Percentiles rank a stretch among this genome's conserved stretches.
Evolutionary conservation across 106 monocot species (phyloP).

Genomic region (Dioscorea alata): DNA sequence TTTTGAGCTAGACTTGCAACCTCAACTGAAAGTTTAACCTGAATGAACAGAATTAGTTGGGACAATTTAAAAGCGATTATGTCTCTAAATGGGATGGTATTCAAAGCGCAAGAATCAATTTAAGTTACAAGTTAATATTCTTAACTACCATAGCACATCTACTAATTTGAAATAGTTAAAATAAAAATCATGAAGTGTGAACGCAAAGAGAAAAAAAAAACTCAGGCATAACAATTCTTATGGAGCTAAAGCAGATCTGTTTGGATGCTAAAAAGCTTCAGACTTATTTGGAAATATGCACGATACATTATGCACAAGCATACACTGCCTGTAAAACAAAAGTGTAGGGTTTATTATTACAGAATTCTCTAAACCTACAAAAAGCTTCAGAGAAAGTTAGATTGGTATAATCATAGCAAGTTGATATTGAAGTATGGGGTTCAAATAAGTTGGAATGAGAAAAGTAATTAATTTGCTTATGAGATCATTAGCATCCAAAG

Average conservation of each 20-base stretch:
- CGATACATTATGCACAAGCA: background rate
- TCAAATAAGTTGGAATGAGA: background rate
- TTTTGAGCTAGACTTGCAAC: background rate
- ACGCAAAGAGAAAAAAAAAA: background rate
- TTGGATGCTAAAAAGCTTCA: no score
- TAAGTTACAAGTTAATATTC: background rate
- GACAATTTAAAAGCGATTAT: background rate
- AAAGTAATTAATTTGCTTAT: background rate
- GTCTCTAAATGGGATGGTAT: background rate
- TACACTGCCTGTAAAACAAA: background rate
- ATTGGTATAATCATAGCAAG: background rate
- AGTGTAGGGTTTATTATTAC: background rate
- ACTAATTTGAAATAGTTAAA: background rate
- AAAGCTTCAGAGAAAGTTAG: background rate
- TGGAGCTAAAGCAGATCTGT: no score
- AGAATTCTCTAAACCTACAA: background rate
- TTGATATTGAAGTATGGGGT: background rate
- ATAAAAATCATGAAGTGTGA: background rate
- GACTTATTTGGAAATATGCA: no score
- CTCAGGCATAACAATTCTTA: no score
- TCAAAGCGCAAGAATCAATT: background rate
- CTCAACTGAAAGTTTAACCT: background rate
- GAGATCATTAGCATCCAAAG: no score
- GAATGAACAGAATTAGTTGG: background rate
- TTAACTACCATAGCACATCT: background rate